Conservation (phyloP, 805 yeast genomes). For the Wickerhamiella azymoides region DNA sequence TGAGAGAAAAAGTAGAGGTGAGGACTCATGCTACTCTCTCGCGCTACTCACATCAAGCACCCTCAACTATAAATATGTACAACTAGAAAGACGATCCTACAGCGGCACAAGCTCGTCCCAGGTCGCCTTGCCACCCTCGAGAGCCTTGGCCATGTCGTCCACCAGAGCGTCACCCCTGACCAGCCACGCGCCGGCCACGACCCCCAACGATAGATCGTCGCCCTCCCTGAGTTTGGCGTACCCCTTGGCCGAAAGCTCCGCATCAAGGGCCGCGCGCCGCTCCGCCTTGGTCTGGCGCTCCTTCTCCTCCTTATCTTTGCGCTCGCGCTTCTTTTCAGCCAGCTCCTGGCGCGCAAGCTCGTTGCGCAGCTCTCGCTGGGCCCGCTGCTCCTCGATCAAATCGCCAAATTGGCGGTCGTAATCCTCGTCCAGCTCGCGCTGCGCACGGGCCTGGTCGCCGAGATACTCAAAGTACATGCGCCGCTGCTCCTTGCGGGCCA, state of each 20-base stretch:
- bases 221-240: slow-evolving; percentile 12
- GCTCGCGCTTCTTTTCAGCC: slow-evolving; percentile 16
- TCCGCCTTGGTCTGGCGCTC: slow-evolving; percentile 11
- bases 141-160: not conserved
- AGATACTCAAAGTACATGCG: slow-evolving; percentile 24
- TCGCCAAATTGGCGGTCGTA: slow-evolving; percentile 23
- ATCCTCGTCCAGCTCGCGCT: slow-evolving; percentile 14
- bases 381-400: slow-evolving; percentile 21
- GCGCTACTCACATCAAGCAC: too few species aligned
- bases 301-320: slow-evolving; percentile 16
- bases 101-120: slow-evolving; percentile 19
- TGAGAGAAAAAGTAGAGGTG: too few species aligned
- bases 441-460: slow-evolving; percentile 22
- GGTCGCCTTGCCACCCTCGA: slow-evolving; percentile 8
- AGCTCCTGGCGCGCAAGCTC: slow-evolving; percentile 10
- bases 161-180: slow-evolving; percentile 10
- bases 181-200: slow-evolving; percentile 15
- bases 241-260: slow-evolving; percentile 13
- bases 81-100: too few species aligned
- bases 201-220: slow-evolving; percentile 14
- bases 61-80: too few species aligned
- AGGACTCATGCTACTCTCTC: too few species aligned
- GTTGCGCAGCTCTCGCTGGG: slow-evolving; percentile 15
- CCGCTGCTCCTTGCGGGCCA: slow-evolving; percentile 23
- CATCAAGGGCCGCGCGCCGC: slow-evolving; percentile 12